These are phyloP conservation scores for Naganishia randhawae DNA, from an alignment of 768 basidiomycete genomes.

Conservation along the genomic window DNA sequence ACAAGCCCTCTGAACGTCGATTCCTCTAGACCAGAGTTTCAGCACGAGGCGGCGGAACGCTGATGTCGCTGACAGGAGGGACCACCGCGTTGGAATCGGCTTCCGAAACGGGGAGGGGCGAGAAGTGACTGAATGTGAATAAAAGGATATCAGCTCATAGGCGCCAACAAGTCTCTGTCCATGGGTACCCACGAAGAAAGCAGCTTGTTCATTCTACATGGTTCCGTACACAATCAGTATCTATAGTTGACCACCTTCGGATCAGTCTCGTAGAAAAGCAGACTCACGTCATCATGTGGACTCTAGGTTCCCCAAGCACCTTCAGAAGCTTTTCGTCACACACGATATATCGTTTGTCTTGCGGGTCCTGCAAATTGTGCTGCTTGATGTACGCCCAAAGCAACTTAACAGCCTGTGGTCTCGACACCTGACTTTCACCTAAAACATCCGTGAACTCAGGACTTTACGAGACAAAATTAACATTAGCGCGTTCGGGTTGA, in stretches of 20 bases:
- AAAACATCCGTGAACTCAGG: conserved; percentile 65
- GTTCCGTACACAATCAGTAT: background rate
- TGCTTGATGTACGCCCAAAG: conserved; percentile 85
- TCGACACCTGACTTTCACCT: conserved; percentile 66
- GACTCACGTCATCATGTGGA: conserved; percentile 69
- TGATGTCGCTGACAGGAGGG: background rate
- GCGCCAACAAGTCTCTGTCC: background rate
- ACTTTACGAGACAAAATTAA: background rate
- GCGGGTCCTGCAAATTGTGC: conserved; percentile 76
- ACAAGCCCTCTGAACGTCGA: background rate
- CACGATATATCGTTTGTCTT: conserved; percentile 75
- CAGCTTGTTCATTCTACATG: conserved; percentile 15
- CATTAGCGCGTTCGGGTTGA: no score
- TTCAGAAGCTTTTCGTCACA: conserved; percentile 71
- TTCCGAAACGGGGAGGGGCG: conserved; percentile 4
- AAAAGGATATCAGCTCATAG: background rate
- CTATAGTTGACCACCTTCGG: background rate
- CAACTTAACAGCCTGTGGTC: conserved; percentile 84
- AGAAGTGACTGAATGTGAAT: background rate
- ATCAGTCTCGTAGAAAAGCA: conserved; percentile 25
- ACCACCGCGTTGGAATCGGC: background rate
- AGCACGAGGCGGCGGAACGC: background rate
- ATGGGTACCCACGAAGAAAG: background rate
- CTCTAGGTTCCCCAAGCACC: conserved; percentile 68
- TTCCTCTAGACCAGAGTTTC: background rate